These are phyloP conservation scores for Metschnikowia borealis DNA, from an alignment of 805 yeast genomes.

Conservation along the genomic window DNA sequence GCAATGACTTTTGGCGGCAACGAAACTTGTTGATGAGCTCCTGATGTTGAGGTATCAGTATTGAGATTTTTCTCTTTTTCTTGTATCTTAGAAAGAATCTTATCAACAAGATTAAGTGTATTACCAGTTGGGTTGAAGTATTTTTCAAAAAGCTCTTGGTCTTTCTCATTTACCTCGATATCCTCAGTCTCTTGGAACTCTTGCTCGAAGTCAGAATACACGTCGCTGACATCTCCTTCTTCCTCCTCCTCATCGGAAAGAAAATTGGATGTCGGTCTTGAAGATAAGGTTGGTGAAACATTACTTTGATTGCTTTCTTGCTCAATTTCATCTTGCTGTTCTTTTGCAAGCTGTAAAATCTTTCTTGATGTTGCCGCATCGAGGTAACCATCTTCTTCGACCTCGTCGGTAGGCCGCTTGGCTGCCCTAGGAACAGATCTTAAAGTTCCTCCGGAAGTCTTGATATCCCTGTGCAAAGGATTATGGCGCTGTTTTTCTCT, in stretches of 20 bases:
- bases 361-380: slow-evolving; percentile 82
- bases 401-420: slow-evolving; percentile 33
- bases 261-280: slow-evolving; percentile 18
- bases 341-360: slow-evolving; percentile 83
- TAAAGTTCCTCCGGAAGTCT: slow-evolving; percentile 70
- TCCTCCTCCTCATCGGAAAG: slow-evolving; percentile 34
- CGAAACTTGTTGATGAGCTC: slow-evolving; percentile 57
- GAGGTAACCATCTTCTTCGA: slow-evolving; percentile 57
- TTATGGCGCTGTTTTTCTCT: slow-evolving; percentile 68
- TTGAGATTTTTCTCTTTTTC: slow-evolving; percentile 56
- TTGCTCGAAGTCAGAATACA: slow-evolving; percentile 51
- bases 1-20: slow-evolving; percentile 95
- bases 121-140: slow-evolving; percentile 46
- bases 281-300: neutral
- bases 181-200: slow-evolving; percentile 50
- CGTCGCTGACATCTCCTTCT: slow-evolving; percentile 48
- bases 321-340: slow-evolving; percentile 88
- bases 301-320: slow-evolving; percentile 22
- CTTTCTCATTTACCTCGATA: slow-evolving; percentile 69
- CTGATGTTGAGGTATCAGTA: neutral
- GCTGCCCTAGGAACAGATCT: slow-evolving; percentile 38
- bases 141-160: slow-evolving; percentile 77
- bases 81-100: slow-evolving; percentile 83
- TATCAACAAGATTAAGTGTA: slow-evolving; percentile 78
- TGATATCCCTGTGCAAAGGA: slow-evolving; percentile 74